phyloP scores from a whole-genome alignment of 2,329 filamentous ascomycete genomes.

The Pestalotiopsis sp. region DNA sequence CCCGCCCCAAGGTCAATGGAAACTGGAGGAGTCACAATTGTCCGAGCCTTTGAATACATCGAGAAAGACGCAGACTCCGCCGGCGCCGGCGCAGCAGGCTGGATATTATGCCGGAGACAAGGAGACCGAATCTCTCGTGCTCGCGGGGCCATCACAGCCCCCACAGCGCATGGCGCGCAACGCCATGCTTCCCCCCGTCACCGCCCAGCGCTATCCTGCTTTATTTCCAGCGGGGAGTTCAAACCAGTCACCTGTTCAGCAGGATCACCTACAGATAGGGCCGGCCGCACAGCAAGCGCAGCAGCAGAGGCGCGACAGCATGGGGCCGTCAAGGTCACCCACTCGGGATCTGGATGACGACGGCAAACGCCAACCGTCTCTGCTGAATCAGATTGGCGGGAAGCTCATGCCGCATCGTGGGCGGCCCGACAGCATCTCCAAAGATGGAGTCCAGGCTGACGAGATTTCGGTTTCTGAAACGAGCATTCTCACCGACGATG shows the following conservation, averaged over 20 bases:
- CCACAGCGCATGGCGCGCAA: constrained; percentile 22
- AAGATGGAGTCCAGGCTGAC: constrained; percentile 32
- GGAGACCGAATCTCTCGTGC: constrained; percentile 41
- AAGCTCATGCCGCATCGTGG: constrained; percentile 36
- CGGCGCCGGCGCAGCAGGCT: constrained; percentile 32
- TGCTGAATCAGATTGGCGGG: constrained; percentile 54
- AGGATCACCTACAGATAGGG: constrained; percentile 17
- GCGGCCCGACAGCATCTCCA: constrained; percentile 31
- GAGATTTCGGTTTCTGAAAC: constrained; percentile 42
- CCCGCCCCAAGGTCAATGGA: constrained; percentile 49
- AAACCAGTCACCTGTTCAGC: constrained; percentile 19
- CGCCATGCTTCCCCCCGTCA: constrained; percentile 45
- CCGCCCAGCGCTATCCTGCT: constrained; percentile 49
- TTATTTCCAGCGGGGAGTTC: constrained; percentile 37
- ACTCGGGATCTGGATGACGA: constrained; percentile 37
- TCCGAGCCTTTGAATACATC: constrained; percentile 47
- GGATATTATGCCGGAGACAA: constrained; percentile 47
- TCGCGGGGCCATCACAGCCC: constrained; percentile 17
- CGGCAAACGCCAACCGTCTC: constrained; percentile 35
- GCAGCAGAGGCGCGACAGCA: constrained; percentile 16
- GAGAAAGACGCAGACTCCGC: constrained; percentile 32
- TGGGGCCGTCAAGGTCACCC: constrained; percentile 36
- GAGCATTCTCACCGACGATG: constrained; percentile 38
- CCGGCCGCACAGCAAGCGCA: constrained; percentile 5
- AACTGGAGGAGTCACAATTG: constrained; percentile 54